A percentile compares a stretch with the other conserved stretches of the same genome.
Conservation (phyloP, 1,139 yeast genomes). For the Pichia sp. region DNA sequence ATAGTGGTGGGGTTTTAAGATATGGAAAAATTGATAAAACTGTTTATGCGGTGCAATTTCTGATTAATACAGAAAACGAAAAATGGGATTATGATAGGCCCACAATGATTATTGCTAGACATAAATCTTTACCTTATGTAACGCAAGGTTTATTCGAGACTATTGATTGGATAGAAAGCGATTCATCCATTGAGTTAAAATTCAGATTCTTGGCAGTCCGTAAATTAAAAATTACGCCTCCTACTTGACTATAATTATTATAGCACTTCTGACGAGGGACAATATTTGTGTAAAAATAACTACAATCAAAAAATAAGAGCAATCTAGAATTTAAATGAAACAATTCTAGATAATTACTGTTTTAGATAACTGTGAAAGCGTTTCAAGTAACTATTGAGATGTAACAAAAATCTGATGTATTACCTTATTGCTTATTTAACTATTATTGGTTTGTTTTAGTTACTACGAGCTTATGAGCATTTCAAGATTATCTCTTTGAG, state of each 20-base stretch:
- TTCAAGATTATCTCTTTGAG: no score
- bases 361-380: no score
- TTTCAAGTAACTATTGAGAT: no score
- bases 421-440: no score
- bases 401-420: no score
- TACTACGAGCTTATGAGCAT: no score
- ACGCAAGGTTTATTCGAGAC: not conserved
- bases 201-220: slow-evolving; percentile 1
- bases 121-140: not conserved
- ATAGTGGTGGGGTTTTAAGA: slow-evolving; percentile 4
- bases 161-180: slow-evolving; percentile 8
- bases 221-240: slow-evolving; percentile 3
- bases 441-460: no score
- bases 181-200: not conserved
- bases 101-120: slow-evolving; percentile 10
- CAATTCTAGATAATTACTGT: no score
- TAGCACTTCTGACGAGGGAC: not conserved
- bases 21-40: slow-evolving; percentile 9
- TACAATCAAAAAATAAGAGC: no score
- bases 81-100: slow-evolving; percentile 9
- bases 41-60: slow-evolving; percentile 10
- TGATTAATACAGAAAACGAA: slow-evolving; percentile 3
- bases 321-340: no score
- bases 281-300: no score
- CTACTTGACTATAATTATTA: not conserved